phyloP scores from a whole-genome alignment of 257 asterid genomes.

The Solanum raphanifolium region DNA sequence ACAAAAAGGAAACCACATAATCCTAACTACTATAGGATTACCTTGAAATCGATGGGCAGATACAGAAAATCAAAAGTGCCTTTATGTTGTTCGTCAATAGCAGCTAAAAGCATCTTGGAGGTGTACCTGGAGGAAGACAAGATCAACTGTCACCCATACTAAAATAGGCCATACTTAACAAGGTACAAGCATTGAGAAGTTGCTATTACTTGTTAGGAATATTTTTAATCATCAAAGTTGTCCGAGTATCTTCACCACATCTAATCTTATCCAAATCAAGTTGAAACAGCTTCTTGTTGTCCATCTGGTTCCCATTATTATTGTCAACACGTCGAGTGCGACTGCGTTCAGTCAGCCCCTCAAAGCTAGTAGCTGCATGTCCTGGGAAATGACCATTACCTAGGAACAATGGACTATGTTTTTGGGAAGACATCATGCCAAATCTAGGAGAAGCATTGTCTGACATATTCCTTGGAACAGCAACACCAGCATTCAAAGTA shows the following conservation, averaged over 20 bases:
- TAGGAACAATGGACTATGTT: conserved; percentile 23
- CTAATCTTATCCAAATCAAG: conserved; percentile 59
- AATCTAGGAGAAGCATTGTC: conserved; percentile 37
- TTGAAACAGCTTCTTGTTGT: conserved; percentile 40
- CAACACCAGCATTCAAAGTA: conserved; percentile 2
- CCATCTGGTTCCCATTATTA: conserved; percentile 28
- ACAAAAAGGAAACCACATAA: not conserved
- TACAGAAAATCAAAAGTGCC: conserved; percentile 79
- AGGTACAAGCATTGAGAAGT: not conserved
- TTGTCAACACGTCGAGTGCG: conserved; percentile 22
- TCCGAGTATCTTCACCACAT: conserved; percentile 55
- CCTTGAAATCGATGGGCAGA: conserved; percentile 87
- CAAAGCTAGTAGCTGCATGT: conserved; percentile 16
- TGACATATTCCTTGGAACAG: conserved; percentile 21
- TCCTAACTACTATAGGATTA: conserved; percentile 2
- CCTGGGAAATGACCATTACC: conserved; percentile 23
- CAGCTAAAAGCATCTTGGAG: conserved; percentile 65
- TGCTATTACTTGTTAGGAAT: conserved; percentile 72
- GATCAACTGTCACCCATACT: not conserved
- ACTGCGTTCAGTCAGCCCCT: conserved; percentile 33
- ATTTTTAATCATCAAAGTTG: conserved; percentile 74
- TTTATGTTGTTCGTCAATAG: conserved; percentile 54
- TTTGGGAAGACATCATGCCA: conserved; percentile 28
- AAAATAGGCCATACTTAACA: not conserved
- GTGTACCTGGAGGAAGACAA: conserved; percentile 43